Percentiles rank a stretch among this genome's conserved stretches.
These are phyloP conservation scores for Rutstroemia sp. DNA, from an alignment of 2,329 filamentous ascomycete genomes.

Conservation along the genomic window DNA sequence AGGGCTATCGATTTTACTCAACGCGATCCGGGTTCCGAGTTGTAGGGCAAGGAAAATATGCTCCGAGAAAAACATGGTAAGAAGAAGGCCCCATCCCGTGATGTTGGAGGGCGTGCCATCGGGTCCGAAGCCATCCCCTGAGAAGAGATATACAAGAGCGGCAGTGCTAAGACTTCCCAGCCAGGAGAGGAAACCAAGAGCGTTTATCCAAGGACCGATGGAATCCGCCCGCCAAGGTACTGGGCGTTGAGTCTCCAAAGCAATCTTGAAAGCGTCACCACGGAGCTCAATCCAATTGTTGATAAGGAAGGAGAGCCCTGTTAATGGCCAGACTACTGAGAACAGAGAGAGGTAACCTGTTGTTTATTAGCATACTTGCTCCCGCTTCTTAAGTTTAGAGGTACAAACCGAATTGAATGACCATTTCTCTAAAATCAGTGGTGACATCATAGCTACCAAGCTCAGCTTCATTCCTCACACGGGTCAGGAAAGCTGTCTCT, in stretches of 20 bases:
- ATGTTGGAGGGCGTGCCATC: slow-evolving; percentile 63
- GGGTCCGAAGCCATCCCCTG: slow-evolving; percentile 56
- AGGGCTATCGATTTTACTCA: slow-evolving; percentile 77
- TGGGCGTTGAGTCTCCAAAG: slow-evolving; percentile 79
- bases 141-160: slow-evolving; percentile 86
- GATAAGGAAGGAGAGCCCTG: slow-evolving; percentile 77
- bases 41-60: slow-evolving; percentile 81
- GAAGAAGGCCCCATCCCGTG: slow-evolving; percentile 70
- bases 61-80: slow-evolving; percentile 79
- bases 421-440: slow-evolving; percentile 87
- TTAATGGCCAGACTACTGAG: slow-evolving; percentile 91
- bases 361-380: slow-evolving; percentile 21
- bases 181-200: slow-evolving; percentile 87
- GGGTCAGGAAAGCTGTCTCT: slow-evolving; percentile 71
- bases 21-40: slow-evolving; percentile 61
- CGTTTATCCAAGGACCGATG: slow-evolving; percentile 87
- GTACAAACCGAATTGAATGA: slow-evolving; percentile 62
- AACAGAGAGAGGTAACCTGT: slow-evolving; percentile 83
- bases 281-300: slow-evolving; percentile 97
- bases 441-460: slow-evolving; percentile 85
- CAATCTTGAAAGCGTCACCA: slow-evolving; percentile 91
- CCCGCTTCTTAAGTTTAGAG: neutral
- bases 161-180: slow-evolving; percentile 81
- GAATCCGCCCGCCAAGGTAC: slow-evolving; percentile 86
- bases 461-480: slow-evolving; percentile 76